Evolutionary conservation across 202 grass and related monocot genomes (phyloP), one percentile per base, ranked within the genome.

Genomic region (Cymbopogon flexuosus): DNA sequence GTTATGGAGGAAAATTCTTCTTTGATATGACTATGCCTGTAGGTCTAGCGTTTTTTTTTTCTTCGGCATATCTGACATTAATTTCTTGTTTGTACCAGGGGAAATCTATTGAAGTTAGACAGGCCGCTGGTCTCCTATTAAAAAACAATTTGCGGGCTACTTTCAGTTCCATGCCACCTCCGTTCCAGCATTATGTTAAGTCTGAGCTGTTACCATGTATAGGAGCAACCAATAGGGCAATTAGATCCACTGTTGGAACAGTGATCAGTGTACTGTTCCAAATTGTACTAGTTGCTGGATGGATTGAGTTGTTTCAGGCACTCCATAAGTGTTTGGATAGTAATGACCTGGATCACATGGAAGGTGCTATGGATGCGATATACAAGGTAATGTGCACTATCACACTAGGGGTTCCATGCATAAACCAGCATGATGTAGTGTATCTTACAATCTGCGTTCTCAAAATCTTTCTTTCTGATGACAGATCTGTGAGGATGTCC

Each of bases 401-500:
- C 58, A 45, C 72, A 70, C 65, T 70, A 82, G 40, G 56, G 54
- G 31, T 73, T 19, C 43, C 65, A 43, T 31, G 41, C 13, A 65
- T 27, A 75, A 75, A 75, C 45, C 77, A 77, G 41, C 37, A 40
- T 77, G 21, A 16, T 62, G 18, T 22, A 43, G 65, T 31, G 1
- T 31, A 72, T 76, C 29, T 37, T 75, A n/a, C 10, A 54, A 24
- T 70, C 61, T 80, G 65, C 10, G 0, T 77, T 65, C 77, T 89
- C 72, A 60, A 14, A 87, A 54, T 34, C 29, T 84, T 84, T 0
- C 41, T 88, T 89, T 18, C 73, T 58, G 23, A 71, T 75, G 42
- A 15, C 84, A 98, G 95, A 98, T 98, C 46, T 98, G 95, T 79
- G 95, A 98, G 83, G 95, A 98, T 78, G 87, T 98, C 23, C 95